Evolutionary conservation across 2,329 filamentous ascomycete genomes (phyloP), one percentile per base, ranked within the genome.

Genomic region (Colletotrichum sublineola): DNA sequence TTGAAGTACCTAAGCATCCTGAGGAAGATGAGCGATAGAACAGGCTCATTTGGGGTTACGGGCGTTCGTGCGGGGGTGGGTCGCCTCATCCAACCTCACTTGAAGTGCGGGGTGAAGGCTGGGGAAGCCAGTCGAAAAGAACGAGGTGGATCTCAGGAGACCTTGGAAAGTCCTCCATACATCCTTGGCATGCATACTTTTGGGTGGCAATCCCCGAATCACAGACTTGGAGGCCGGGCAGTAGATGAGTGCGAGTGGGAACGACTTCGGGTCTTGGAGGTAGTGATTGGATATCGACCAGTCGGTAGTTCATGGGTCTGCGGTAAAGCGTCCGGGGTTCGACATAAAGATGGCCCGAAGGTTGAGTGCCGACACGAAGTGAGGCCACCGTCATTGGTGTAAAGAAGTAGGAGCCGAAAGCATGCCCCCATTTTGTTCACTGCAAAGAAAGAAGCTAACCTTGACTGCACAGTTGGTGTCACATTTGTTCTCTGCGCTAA

Each of bases 341-440:
- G 72, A 74, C 8, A 8, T 50, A 72, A 68, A 72, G 68, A 68
- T 74, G 68, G 42, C 24, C 72, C 72, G 72, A 72, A 38, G 63
- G 58, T 36, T 53, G 68, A 31, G 44, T 52, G 55, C n/a, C 15
- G 9, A 33, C 29, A 55, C 53, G 15, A 38, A 55, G 36, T 33
- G 11, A 55, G 33, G 29, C 9, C n/a, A 18, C n/a, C 8, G 33
- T 40, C 4, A 52, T 48, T 50, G 42, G 52, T 31, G 33, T 46
- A 14, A 24, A 36, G 29, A 18, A 12, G 12, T 20, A 46, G 48
- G 38, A 62, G 31, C 9, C 8, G 24, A 38, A 5, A 3, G 44
- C 7, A 46, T 0, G 3, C 44, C 44, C 15, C 42, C 14, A 15
- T 12, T 12, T 5, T 14, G 6, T 44, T 20, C 18, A 18, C 7